Evolutionary conservation across 2,329 filamentous ascomycete genomes (phyloP), one percentile per base, ranked within the genome.

Genomic region (Ophioceras dolichostomum): DNA sequence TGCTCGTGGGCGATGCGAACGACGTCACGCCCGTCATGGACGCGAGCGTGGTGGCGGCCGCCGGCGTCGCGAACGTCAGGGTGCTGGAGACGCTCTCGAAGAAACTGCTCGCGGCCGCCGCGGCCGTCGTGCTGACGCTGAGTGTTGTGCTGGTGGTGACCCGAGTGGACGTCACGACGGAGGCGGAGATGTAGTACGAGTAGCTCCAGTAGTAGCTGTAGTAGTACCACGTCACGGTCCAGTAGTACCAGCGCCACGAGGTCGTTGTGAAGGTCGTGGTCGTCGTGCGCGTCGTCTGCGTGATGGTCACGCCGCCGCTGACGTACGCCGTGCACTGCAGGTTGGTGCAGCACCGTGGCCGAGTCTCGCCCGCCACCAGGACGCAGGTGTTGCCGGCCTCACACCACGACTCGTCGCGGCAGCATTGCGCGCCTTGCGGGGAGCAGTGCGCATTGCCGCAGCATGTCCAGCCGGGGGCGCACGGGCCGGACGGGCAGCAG

Each of bases 181-280:
- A 47, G 28, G 40, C 42, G 10, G 44, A 41, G 27, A 46, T 45
- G 16, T 43, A 38, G 21, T 43, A 32, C n/a, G 17, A 35, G 43
- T 43, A 47, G 37, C 40, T 47, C 44, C 44, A 51, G 42, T 52
- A 51, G 36, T 46, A 50, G 29, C 37, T 43, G 29, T 44, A 49
- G 41, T 49, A 51, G 30, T 20, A 7, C 43, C 43, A 49, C 21
- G 44, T 48, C 17, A 45, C 34, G 14, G 46, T 49, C 34, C 45
- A 49, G 40, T 46, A 46, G 36, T 50, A 50, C 29, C 41, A 40
- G 8, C 30, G 39, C 41, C 39, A 43, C 10, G 37, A 36, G 16
- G 26, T 32, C 14, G 43, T 44, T 10, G 24, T 21, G 3, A 32
- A n/a, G 5, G 14, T 32, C n/a, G 37, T 2, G 14, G 36, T 22